Conservation (phyloP, 2,329 filamentous ascomycete genomes). For the Elsinoe fawcettii region DNA sequence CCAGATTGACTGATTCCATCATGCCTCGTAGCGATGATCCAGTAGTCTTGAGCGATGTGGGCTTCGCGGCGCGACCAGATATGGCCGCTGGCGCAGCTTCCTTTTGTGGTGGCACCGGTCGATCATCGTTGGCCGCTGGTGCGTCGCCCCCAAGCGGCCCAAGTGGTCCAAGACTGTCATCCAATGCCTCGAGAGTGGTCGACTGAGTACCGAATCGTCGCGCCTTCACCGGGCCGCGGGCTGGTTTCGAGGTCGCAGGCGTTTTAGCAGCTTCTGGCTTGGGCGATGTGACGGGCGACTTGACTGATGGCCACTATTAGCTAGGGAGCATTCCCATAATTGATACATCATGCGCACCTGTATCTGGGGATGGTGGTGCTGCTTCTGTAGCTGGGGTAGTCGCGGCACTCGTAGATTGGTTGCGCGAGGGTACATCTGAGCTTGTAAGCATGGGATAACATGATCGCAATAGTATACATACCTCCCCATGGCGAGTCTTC, state of each 20-base stretch:
- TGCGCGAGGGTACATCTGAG: constrained; percentile 42
- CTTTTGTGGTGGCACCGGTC: constrained; percentile 57
- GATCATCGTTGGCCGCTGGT: constrained; percentile 44
- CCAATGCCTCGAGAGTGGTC: constrained; percentile 69
- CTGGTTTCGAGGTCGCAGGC: constrained; percentile 22
- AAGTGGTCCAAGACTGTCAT: constrained; percentile 67
- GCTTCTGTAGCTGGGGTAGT: constrained; percentile 32
- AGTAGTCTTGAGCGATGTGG: constrained; percentile 47
- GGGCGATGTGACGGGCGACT: constrained; percentile 3
- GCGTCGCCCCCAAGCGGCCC: constrained; percentile 54
- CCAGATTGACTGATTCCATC: constrained; percentile 62
- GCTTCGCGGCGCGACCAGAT: constrained; percentile 32
- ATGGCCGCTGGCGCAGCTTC: constrained; percentile 41
- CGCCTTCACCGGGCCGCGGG: constrained; percentile 35
- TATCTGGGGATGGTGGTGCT: constrained; percentile 15
- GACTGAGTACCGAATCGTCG: constrained; percentile 63
- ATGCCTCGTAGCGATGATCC: constrained; percentile 43
- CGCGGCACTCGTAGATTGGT: constrained; percentile 35
- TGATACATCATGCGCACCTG: background rate
- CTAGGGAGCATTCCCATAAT: background rate
- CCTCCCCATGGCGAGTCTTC: constrained; percentile 21
- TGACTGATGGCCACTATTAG: background rate
- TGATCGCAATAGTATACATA: background rate
- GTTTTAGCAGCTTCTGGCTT: constrained; percentile 17
- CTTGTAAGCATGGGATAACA: constrained; percentile 5